A percentile compares a stretch with the other conserved stretches of the same genome.
Evolutionary conservation across 139 green algal species (phyloP).

Genomic region (Micromonas pusilla): DNA sequence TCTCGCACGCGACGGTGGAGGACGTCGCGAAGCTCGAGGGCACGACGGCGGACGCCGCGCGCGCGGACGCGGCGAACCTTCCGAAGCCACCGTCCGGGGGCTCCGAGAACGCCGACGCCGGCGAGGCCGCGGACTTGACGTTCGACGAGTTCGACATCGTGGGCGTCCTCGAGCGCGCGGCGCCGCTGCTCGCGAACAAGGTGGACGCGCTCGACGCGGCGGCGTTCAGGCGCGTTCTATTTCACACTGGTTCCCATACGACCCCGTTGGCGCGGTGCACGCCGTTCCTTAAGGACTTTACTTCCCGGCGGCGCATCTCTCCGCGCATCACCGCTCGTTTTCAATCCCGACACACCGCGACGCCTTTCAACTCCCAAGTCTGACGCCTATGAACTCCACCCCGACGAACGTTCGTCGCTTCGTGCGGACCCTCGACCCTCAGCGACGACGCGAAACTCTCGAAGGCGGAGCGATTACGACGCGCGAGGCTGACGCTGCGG

Average conservation of each 20-base stretch:
- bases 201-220: neutral
- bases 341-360: no score
- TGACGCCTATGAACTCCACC: no score
- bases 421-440: no score
- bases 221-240: no score
- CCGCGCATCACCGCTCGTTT: no score
- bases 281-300: no score
- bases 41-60: neutral
- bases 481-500: neutral
- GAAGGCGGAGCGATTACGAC: slow-evolving; percentile 8
- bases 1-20: neutral
- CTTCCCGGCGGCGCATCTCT: no score
- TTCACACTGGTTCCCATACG: no score
- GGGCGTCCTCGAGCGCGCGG: neutral
- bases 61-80: neutral
- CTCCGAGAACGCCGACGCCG: neutral
- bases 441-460: neutral
- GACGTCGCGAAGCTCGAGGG: neutral
- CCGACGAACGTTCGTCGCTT: no score
- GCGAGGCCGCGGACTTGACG: neutral
- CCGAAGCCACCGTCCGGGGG: no score
- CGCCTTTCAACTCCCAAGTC: no score
- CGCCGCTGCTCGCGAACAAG: neutral
- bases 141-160: slow-evolving; percentile 15
- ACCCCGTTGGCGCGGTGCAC: no score